Conservation (phyloP, 2,329 filamentous ascomycete genomes). For the Ophiosphaerella herpotricha region DNA sequence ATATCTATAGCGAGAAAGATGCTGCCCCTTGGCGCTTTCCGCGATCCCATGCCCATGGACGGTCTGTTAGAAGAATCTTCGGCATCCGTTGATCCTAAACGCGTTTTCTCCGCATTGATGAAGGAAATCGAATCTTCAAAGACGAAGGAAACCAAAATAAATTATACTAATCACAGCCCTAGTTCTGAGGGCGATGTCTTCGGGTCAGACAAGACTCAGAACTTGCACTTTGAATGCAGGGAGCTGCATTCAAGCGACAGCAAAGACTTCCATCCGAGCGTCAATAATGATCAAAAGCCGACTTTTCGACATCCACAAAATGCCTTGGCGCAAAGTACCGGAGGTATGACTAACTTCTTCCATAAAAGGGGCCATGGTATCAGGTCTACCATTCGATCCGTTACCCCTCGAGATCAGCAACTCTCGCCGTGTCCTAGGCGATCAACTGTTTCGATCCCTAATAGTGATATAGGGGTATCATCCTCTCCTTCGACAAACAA, state of each 20-base stretch:
- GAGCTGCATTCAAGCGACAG: slow-evolving; percentile 20
- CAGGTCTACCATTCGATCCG: slow-evolving; percentile 44
- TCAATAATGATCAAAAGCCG: slow-evolving; percentile 14
- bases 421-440: slow-evolving; percentile 11
- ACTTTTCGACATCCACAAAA: slow-evolving; percentile 14
- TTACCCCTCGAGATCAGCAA: slow-evolving; percentile 36
- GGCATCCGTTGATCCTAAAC: slow-evolving; percentile 38
- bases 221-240: slow-evolving; percentile 9
- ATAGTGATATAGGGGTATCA: slow-evolving; percentile 9
- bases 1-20: slow-evolving; percentile 20
- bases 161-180: slow-evolving; percentile 9
- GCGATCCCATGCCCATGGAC: slow-evolving; percentile 39
- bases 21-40: slow-evolving; percentile 33
- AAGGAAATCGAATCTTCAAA: slow-evolving; percentile 36
- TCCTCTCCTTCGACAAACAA: slow-evolving; percentile 7
- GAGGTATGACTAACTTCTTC: slow-evolving; percentile 34
- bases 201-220: slow-evolving; percentile 25
- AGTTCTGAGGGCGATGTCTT: slow-evolving; percentile 34
- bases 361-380: slow-evolving; percentile 32
- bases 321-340: slow-evolving; percentile 14
- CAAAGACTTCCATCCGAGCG: slow-evolving; percentile 8
- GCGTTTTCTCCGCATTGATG: slow-evolving; percentile 44
- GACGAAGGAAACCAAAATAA: background rate
- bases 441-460: slow-evolving; percentile 8
- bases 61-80: slow-evolving; percentile 29